A percentile compares a stretch with the other conserved stretches of the same genome.
These are phyloP conservation scores for Verbascum thapsus DNA, from an alignment of 257 asterid genomes.

Conservation along the genomic window DNA sequence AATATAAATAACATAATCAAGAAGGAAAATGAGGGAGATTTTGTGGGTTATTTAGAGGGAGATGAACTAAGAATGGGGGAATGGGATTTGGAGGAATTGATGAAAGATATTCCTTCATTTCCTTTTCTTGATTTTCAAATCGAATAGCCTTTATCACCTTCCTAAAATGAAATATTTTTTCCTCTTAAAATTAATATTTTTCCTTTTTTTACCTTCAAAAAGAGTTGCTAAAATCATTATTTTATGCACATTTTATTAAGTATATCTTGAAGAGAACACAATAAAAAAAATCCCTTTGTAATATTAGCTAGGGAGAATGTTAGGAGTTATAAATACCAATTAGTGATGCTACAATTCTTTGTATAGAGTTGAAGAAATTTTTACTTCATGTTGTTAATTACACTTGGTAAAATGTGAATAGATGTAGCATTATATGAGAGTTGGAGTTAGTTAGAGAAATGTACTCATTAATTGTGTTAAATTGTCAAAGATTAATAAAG, in stretches of 20 bases:
- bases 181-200: too few relatives aligned
- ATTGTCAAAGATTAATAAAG: conserved; percentile 27
- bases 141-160: conserved; percentile 27
- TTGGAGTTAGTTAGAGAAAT: conserved; percentile 24
- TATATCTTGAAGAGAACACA: too few relatives aligned
- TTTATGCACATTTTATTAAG: too few relatives aligned
- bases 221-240: too few relatives aligned
- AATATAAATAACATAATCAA: conserved; percentile 30
- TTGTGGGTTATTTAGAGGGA: conserved; percentile 55
- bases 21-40: conserved; percentile 43
- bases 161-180: not conserved
- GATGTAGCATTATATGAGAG: conserved; percentile 22
- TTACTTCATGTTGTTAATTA: not conserved
- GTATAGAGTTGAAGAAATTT: conserved; percentile 7
- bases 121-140: conserved; percentile 52
- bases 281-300: too few relatives aligned
- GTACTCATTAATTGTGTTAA: conserved; percentile 13
- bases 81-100: conserved; percentile 67
- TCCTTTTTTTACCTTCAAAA: too few relatives aligned
- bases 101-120: conserved; percentile 61
- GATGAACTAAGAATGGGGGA: conserved; percentile 49
- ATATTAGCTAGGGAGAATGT: too few relatives aligned
- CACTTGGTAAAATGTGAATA: conserved; percentile 20
- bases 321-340: not conserved
- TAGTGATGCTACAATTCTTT: not conserved